These are phyloP conservation scores for Astrothelium subdiscretum DNA, from an alignment of 495 filamentous ascomycete genomes.

Conservation along the genomic window DNA sequence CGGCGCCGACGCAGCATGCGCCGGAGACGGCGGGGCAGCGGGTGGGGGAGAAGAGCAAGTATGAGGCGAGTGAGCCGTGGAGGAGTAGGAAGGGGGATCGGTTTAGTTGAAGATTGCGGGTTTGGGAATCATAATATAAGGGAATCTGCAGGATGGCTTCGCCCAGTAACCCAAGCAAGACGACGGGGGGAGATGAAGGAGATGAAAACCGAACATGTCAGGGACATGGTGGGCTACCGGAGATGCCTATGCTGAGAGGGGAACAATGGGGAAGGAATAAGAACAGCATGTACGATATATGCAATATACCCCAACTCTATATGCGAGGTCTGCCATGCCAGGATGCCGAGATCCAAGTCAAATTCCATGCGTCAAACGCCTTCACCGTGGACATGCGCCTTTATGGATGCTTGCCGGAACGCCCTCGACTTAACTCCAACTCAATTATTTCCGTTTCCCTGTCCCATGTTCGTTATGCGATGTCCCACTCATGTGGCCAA, in stretches of 20 bases:
- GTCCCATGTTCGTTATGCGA: background rate
- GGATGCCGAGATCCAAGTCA: background rate
- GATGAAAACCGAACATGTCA: no score
- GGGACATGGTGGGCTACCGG: no score
- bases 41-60: conserved; percentile 76
- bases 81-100: conserved; percentile 70
- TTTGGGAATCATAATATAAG: background rate
- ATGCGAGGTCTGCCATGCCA: background rate
- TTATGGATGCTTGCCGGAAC: background rate
- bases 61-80: conserved; percentile 67
- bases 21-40: conserved; percentile 59
- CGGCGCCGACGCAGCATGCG: conserved; percentile 75
- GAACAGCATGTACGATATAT: background rate
- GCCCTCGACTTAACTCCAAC: background rate
- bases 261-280: background rate
- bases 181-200: no score
- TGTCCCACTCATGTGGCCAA: background rate
- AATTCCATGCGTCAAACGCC: background rate
- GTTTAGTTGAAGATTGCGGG: conserved; percentile 43
- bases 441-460: background rate
- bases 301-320: conserved; percentile 1
- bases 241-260: no score
- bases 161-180: no score
- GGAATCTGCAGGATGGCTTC: no score
- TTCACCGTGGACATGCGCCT: background rate